Evolutionary conservation across 257 asterid species (phyloP), one percentile per base, ranked within the genome.

Genomic region (Fraxinus americana): DNA sequence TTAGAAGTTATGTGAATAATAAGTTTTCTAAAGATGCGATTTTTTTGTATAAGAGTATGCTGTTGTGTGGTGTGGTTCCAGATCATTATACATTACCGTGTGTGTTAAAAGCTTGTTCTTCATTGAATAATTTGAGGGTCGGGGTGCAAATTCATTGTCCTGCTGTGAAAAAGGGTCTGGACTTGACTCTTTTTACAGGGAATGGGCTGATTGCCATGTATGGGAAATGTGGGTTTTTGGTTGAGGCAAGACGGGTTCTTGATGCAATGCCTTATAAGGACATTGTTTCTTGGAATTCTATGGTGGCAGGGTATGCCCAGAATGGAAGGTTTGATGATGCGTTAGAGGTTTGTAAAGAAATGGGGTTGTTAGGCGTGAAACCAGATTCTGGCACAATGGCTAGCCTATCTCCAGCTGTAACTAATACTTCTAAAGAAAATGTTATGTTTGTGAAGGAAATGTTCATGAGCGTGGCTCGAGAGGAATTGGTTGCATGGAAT

Each of bases 321-420:
- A 93, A 81, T 78, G 94, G 93, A 23, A 77, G 81, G 71, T 90
- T 94, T 75, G 89, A 94, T 74, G 90, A 90, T 73, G 97, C 97
- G 9, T 74, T 92, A 48, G 88, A 85, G 66, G 90, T 90, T 32
- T 93, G 99, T 72, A 86, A 81, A 78, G 97, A 93, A 77, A 95
- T 93, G 97, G 86, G 82, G 66, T 39, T 81, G 2, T 78, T 80
- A 73, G 91, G 90, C 13, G 13, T 89, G 71, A 82, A 81, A 41
- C 96, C 95, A 50, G 83, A 95, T 83, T 86, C 92, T 1, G 97
- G 97, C 77, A 91, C 97, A 45, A 90, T 93, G 98, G 99, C 99
- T 65, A 93, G 98, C 89, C 91, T 93, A 67, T 87, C 88, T 19
- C 97, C 97, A 41, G 98, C 96, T 36, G 92, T 92, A 43, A 87